phyloP scores from a whole-genome alignment of 768 basidiomycete genomes.

The Boletellus emodensis region DNA sequence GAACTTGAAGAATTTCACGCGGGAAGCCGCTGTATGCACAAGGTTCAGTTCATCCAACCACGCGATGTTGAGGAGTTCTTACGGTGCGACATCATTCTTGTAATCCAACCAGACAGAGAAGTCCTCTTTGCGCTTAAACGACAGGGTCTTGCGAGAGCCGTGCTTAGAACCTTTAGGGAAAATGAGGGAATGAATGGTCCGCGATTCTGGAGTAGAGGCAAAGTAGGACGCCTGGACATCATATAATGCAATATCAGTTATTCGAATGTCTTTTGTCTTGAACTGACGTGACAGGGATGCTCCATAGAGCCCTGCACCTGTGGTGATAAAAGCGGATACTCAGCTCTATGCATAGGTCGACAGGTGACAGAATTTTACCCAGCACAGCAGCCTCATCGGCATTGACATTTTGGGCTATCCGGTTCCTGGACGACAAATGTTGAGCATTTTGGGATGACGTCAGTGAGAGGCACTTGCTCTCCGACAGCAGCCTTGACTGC shows the following conservation, averaged over 20 bases:
- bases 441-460: neutral
- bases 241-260: constrained; percentile 67
- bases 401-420: constrained; percentile 93
- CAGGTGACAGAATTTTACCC: constrained; percentile 36
- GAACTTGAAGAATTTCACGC: constrained; percentile 66
- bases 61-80: constrained; percentile 25
- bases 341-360: constrained; percentile 1
- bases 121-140: constrained; percentile 82
- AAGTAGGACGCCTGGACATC: constrained; percentile 80
- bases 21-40: constrained; percentile 55
- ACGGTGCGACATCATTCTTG: constrained; percentile 61
- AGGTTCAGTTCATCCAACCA: constrained; percentile 2
- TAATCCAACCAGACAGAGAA: constrained; percentile 78
- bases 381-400: constrained; percentile 95
- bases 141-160: constrained; percentile 81
- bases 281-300: constrained; percentile 86
- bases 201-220: constrained; percentile 49
- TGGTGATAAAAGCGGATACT: neutral
- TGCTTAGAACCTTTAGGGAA: constrained; percentile 76
- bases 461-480: constrained; percentile 45
- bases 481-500: constrained; percentile 77
- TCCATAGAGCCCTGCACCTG: constrained; percentile 85
- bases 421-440: constrained; percentile 44
- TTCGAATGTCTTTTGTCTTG: constrained; percentile 91
- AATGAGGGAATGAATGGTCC: constrained; percentile 70